Conservation (phyloP, 768 basidiomycete species). For the Mycena leptocephala region DNA sequence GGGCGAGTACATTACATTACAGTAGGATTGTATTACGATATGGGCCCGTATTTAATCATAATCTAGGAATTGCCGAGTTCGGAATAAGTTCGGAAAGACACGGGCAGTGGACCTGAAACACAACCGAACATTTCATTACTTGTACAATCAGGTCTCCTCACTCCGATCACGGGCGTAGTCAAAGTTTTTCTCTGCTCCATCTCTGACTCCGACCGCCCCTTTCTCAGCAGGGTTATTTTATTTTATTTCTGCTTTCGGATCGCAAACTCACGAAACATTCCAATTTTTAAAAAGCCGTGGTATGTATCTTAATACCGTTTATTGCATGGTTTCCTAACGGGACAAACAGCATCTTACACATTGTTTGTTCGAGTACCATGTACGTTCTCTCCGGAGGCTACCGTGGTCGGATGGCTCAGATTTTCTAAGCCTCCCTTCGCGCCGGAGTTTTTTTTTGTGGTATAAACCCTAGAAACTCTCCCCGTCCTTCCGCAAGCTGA, state of each 20-base stretch:
- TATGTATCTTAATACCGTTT: background rate
- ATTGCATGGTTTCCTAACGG: background rate
- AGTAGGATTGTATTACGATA: too few relatives aligned
- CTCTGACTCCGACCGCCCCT: background rate
- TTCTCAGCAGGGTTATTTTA: too few relatives aligned
- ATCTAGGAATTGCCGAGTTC: too few relatives aligned
- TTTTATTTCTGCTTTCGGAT: background rate
- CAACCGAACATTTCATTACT: too few relatives aligned
- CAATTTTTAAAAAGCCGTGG: background rate
- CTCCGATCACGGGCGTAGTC: too few relatives aligned
- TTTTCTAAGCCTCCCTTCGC: background rate
- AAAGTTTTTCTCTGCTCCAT: background rate
- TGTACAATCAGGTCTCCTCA: too few relatives aligned
- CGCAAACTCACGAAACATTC: background rate
- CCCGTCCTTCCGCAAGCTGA: slow-evolving; percentile 1
- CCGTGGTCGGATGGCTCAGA: background rate
- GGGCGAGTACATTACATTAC: too few relatives aligned
- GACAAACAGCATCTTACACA: background rate
- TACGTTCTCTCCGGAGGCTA: background rate
- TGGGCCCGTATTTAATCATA: too few relatives aligned
- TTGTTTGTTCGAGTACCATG: background rate
- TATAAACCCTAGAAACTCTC: slow-evolving; percentile 10
- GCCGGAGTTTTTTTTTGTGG: slow-evolving; percentile 5
- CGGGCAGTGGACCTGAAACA: too few relatives aligned
- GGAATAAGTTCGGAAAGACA: too few relatives aligned